phyloP scores from a whole-genome alignment of 1,284 basidiomycete genomes.

The Testicularia cyperi region DNA sequence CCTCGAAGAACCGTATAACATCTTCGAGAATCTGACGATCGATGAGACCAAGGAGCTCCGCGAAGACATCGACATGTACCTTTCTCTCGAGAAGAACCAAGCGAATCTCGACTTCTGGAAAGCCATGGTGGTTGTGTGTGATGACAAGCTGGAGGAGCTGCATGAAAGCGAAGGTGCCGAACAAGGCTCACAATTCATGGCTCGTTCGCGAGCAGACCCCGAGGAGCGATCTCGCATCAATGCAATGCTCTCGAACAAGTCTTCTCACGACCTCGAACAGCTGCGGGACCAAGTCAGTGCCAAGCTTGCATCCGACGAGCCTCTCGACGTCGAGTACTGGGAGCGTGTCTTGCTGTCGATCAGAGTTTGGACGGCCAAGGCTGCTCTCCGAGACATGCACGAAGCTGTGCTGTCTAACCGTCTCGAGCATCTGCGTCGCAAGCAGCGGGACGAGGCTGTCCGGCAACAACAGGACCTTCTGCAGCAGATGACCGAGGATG shows the following conservation, averaged over 20 bases:
- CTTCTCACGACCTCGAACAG: conserved; percentile 71
- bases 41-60: conserved; percentile 90
- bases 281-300: conserved; percentile 83
- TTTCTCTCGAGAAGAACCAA: conserved; percentile 80
- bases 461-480: conserved; percentile 85
- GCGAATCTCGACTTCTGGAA: conserved; percentile 96
- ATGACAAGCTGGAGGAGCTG: conserved; percentile 77
- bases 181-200: conserved; percentile 2
- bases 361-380: conserved; percentile 98
- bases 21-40: conserved; percentile 86
- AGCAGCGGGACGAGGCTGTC: conserved; percentile 89
- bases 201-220: conserved; percentile 35
- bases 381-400: conserved; percentile 86
- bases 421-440: conserved; percentile 88
- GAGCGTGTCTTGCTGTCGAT: conserved; percentile 86
- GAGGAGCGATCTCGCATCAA: conserved; percentile 50
- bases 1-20: conserved; percentile 94
- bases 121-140: conserved; percentile 96
- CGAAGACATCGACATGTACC: conserved; percentile 88
- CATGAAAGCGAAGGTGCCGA: conserved; percentile 53
- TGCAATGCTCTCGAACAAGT: conserved; percentile 47
- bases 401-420: conserved; percentile 94
- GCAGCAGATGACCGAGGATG: conserved; percentile 62
- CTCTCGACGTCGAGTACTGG: conserved; percentile 97
- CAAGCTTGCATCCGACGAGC: conserved; percentile 87